These are phyloP conservation scores for Coemansia sp. DNA, from an alignment of 192 early-diverging fungal genomes.

Conservation along the genomic window DNA sequence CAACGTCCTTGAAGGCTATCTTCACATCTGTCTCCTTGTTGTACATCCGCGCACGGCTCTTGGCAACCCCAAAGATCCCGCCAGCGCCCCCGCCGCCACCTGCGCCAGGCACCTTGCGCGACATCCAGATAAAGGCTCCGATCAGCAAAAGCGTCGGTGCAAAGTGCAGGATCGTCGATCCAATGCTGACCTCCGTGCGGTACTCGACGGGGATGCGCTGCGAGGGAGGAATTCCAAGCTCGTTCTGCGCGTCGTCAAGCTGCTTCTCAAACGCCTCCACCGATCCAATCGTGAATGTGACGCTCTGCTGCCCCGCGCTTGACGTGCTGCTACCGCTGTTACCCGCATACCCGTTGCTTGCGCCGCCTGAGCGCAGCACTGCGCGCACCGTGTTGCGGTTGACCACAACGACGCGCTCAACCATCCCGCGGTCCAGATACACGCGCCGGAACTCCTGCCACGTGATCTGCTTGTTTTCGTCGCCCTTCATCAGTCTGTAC, in stretches of 20 bases:
- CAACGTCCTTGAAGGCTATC: slow-evolving; percentile 99
- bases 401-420: slow-evolving; percentile 85
- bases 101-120: slow-evolving; percentile 72
- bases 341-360: not conserved
- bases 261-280: slow-evolving; percentile 93
- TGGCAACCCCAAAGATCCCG: slow-evolving; percentile 96
- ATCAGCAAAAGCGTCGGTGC: slow-evolving; percentile 90
- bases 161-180: slow-evolving; percentile 81
- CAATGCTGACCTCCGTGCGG: slow-evolving; percentile 73
- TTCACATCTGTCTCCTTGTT: slow-evolving; percentile 96
- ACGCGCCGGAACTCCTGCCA: slow-evolving; percentile 91
- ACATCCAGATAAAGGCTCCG: slow-evolving; percentile 86
- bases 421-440: slow-evolving; percentile 89
- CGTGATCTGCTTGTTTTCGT: slow-evolving; percentile 68
- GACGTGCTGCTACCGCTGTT: not conserved
- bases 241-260: slow-evolving; percentile 84
- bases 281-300: slow-evolving; percentile 89
- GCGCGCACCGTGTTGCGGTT: slow-evolving; percentile 87
- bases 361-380: slow-evolving; percentile 51
- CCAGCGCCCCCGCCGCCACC: slow-evolving; percentile 64
- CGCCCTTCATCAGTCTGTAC: slow-evolving; percentile 10
- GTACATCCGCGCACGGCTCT: slow-evolving; percentile 93
- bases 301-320: slow-evolving; percentile 18
- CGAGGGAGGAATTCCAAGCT: slow-evolving; percentile 85
- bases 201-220: slow-evolving; percentile 95